Evolutionary conservation across 129 eudicot species (phyloP), one percentile per base, ranked within the genome.

Genomic region (Deinandra increscens): DNA sequence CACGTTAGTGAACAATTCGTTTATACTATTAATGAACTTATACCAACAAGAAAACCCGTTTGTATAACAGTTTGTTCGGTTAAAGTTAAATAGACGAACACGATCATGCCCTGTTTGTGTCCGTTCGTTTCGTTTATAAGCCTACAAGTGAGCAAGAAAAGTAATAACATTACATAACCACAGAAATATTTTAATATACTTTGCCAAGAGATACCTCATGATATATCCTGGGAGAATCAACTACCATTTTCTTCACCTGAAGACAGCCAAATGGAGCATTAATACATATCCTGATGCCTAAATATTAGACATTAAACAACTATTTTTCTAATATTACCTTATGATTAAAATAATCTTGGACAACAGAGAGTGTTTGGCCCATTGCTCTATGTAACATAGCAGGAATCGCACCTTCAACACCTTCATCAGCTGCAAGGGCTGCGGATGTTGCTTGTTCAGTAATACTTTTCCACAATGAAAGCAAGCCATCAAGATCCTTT

Each of bases 391-490:
- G 93, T 82, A 94, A 79, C 81, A 94, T 70, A 69, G 86, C 96
- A 70, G 97, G 97, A 82, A 87, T 81, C 67, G 97, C 92, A 49
- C 97, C 96, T 71, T 87, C 91, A 22, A 94, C 89, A 38, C 97
- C 99, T 85, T 94, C 99, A 82, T 94, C 97, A 15, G 97, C 95
- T 23, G 98, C 98, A 83, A 89, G 98, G 46, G 95, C 92, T 23
- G 96, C 96, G 72, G 97, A 89, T 81, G 87, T 94, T 50, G 97
- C 99, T 80, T 87, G 86, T 70, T 90, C 97, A 31, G 85, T 64
- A 34, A 90, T 94, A 70, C 56, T 79, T 84, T 84, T 94, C 99
- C 99, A 94, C 70, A 96, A 82, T 29, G 82, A 83, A 69, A 94
- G 94, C 86, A 94, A 80, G 14, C 97, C 93, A 65, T 89, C 93